Evolutionary conservation across 169 alveolate species (phyloP).

Genomic region (Cryptosporidium xiaoi): DNA sequence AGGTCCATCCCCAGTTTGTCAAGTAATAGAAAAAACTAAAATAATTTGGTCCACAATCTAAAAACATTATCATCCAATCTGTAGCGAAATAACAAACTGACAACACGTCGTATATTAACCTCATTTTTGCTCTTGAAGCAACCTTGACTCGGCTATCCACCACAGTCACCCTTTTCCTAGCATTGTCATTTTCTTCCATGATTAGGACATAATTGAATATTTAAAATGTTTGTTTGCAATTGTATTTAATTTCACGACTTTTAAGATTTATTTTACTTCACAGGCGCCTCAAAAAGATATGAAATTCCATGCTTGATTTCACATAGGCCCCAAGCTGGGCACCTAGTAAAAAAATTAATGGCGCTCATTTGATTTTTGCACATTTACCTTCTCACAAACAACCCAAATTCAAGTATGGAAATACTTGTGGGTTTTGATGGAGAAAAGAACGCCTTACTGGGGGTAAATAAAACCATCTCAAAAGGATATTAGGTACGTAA

Average conservation of each 20-base stretch:
- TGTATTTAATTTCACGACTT: slow-evolving; percentile 33
- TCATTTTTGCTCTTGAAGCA: slow-evolving; percentile 25
- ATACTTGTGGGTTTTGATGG: too few relatives aligned
- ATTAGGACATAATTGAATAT: slow-evolving; percentile 1
- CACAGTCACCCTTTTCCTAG: slow-evolving; percentile 3
- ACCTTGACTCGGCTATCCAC: neutral
- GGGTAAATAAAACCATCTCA: too few relatives aligned
- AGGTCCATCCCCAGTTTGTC: slow-evolving; percentile 74
- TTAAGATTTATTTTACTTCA: neutral
- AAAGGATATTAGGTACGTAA: too few relatives aligned
- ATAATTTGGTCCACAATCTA: slow-evolving; percentile 73
- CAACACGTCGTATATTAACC: slow-evolving; percentile 28
- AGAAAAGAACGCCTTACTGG: too few relatives aligned
- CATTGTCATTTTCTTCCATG: neutral
- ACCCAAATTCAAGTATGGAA: too few relatives aligned
- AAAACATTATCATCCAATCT: slow-evolving; percentile 51
- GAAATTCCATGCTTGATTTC: slow-evolving; percentile 10
- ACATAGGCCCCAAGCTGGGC: slow-evolving; percentile 1
- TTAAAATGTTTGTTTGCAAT: neutral
- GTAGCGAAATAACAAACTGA: slow-evolving; percentile 22
- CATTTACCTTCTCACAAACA: neutral
- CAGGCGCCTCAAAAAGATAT: neutral
- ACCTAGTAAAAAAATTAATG: neutral
- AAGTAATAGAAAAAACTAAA: slow-evolving; percentile 58
- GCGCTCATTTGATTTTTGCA: neutral